phyloP scores from a whole-genome alignment of 352 stramenopile species.

The Phytophthora fragariae region DNA sequence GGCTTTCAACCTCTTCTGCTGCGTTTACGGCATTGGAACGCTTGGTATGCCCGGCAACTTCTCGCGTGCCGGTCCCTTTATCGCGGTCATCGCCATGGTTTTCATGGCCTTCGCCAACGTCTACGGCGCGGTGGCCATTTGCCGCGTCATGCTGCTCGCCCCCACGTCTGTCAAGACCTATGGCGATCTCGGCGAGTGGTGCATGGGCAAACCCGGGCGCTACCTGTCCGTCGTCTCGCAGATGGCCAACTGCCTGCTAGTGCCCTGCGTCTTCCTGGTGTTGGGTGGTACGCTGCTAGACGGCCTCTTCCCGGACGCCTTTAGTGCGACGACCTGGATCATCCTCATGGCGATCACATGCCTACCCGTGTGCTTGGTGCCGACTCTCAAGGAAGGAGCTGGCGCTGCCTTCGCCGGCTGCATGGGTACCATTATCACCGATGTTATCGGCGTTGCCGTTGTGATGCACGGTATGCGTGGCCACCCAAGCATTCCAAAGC shows the following conservation, averaged over 20 bases:
- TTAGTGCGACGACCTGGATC: slow-evolving; percentile 49
- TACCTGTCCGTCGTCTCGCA: slow-evolving; percentile 49
- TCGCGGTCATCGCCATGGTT: slow-evolving; percentile 46
- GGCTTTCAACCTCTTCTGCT: slow-evolving; percentile 56
- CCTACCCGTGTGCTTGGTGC: slow-evolving; percentile 53
- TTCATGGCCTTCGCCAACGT: slow-evolving; percentile 67
- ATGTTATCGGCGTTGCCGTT: slow-evolving; percentile 48
- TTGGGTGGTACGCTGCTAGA: slow-evolving; percentile 50
- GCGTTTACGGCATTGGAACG: slow-evolving; percentile 62
- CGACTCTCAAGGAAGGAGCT: slow-evolving; percentile 58
- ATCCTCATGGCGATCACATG: slow-evolving; percentile 51
- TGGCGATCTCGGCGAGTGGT: slow-evolving; percentile 64
- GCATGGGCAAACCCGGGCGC: slow-evolving; percentile 47
- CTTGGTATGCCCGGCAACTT: slow-evolving; percentile 68
- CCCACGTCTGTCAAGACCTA: slow-evolving; percentile 58
- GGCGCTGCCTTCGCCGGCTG: slow-evolving; percentile 47
- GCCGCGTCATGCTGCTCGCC: slow-evolving; percentile 54
- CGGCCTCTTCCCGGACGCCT: slow-evolving; percentile 51
- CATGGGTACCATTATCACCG: slow-evolving; percentile 53
- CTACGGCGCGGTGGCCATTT: slow-evolving; percentile 46
- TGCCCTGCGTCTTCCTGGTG: slow-evolving; percentile 58
- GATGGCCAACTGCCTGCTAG: slow-evolving; percentile 51
- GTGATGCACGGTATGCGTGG: slow-evolving; percentile 51
- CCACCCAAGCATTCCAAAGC: slow-evolving; percentile 36
- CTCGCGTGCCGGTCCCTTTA: slow-evolving; percentile 44